These are phyloP conservation scores for Ustilago loliicola DNA, from an alignment of 1,284 basidiomycete species.

Conservation along the genomic window DNA sequence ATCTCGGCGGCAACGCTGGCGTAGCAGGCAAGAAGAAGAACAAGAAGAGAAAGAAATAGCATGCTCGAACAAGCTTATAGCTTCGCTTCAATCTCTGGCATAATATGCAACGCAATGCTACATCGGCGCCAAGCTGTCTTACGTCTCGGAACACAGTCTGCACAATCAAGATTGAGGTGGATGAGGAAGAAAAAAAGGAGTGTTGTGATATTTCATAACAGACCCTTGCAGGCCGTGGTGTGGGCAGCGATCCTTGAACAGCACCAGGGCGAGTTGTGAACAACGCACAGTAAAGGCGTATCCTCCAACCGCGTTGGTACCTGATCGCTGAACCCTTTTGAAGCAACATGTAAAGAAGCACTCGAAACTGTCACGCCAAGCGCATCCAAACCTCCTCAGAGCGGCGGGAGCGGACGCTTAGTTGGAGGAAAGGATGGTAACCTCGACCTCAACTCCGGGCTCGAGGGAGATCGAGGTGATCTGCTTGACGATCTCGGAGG, in stretches of 20 bases:
- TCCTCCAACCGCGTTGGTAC: neutral
- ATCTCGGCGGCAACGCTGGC: constrained; percentile 9
- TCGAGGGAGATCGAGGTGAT: constrained; percentile 99
- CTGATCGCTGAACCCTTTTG: constrained; percentile 25
- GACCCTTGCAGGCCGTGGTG: constrained; percentile 7
- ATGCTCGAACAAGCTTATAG: no score
- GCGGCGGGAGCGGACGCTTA: constrained; percentile 32
- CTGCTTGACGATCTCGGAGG: constrained; percentile 99
- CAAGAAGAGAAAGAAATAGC: constrained; percentile 43
- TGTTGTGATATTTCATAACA: constrained; percentile 36
- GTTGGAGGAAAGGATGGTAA: constrained; percentile 83
- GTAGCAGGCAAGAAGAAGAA: constrained; percentile 26
- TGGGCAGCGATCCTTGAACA: constrained; percentile 26
- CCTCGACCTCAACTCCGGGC: constrained; percentile 99
- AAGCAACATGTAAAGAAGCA: constrained; percentile 9
- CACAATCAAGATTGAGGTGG: neutral
- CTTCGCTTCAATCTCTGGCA: no score
- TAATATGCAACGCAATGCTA: neutral
- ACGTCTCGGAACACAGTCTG: neutral
- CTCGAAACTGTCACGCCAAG: constrained; percentile 5
- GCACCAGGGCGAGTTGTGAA: neutral
- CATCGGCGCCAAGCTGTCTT: no score
- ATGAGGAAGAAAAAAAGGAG: constrained; percentile 14
- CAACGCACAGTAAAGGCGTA: constrained; percentile 40
- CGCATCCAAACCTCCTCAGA: constrained; percentile 2